A percentile compares a stretch with the other conserved stretches of the same genome.
phyloP scores from a whole-genome alignment of 2,329 filamentous ascomycete genomes.

The Cordyceps pruinosa region DNA sequence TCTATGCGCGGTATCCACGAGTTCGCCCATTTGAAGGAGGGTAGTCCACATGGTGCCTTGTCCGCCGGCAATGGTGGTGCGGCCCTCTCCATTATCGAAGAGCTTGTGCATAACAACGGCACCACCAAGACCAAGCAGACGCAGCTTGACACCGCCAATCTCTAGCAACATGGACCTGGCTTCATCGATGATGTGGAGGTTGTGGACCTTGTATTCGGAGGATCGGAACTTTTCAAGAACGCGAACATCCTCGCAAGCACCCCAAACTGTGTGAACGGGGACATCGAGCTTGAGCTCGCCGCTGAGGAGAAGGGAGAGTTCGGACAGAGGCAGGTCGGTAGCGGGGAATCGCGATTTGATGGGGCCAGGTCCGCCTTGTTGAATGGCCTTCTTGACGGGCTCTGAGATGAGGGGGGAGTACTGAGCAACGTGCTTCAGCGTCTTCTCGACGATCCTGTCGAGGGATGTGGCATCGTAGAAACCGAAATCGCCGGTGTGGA shows the following conservation, averaged over 20 bases:
- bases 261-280: conserved; percentile 98
- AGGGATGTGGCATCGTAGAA: conserved; percentile 97
- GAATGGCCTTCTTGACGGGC: conserved; percentile 60
- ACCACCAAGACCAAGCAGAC: conserved; percentile 85
- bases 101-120: conserved; percentile 99
- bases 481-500: conserved; percentile 97
- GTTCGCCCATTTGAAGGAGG: conserved; percentile 92
- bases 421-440: conserved; percentile 94
- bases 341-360: conserved; percentile 82
- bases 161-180: conserved; percentile 93
- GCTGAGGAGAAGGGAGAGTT: conserved; percentile 81
- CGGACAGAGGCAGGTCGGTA: conserved; percentile 81
- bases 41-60: conserved; percentile 99
- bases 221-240: conserved; percentile 97
- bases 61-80: conserved; percentile 95
- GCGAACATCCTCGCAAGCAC: conserved; percentile 95
- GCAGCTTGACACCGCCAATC: conserved; percentile 90
- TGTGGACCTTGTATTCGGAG: conserved; percentile 94
- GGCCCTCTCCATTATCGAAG: conserved; percentile 95
- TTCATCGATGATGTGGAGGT: conserved; percentile 97
- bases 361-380: conserved; percentile 60
- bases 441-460: conserved; percentile 97
- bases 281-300: conserved; percentile 88
- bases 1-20: conserved; percentile 94
- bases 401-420: conserved; percentile 93